Conservation (phyloP, 2,329 filamentous ascomycete genomes). For the Delphinella strobiligena region DNA sequence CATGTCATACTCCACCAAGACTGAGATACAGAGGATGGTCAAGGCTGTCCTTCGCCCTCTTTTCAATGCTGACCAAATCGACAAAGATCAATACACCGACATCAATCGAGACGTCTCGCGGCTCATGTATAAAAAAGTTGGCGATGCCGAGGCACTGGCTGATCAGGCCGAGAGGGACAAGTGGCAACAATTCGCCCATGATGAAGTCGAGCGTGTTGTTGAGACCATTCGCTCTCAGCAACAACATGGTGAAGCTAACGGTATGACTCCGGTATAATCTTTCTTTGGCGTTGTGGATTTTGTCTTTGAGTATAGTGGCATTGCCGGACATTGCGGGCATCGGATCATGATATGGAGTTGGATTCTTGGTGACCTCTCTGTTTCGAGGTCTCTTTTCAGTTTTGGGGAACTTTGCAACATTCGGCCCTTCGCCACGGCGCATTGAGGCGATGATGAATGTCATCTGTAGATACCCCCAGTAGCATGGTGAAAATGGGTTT, state of each 20-base stretch:
- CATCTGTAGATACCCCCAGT: neutral
- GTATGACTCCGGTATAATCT: neutral
- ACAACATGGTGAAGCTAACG: neutral
- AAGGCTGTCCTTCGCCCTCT: conserved; percentile 69
- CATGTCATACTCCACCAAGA: conserved; percentile 73
- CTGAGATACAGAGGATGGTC: conserved; percentile 80
- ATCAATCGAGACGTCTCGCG: conserved; percentile 87
- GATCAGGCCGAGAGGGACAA: conserved; percentile 53
- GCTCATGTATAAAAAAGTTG: conserved; percentile 64
- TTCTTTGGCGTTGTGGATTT: neutral
- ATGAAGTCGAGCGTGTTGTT: conserved; percentile 72
- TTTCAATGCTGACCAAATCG: conserved; percentile 68
- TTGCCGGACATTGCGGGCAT: too few species aligned
- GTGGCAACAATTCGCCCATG: conserved; percentile 65
- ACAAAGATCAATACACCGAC: conserved; percentile 78
- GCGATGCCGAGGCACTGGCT: conserved; percentile 39
- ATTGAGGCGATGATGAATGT: too few species aligned
- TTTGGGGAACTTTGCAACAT: too few species aligned
- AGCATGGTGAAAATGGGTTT: neutral
- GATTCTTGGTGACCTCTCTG: neutral
- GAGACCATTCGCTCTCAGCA: conserved; percentile 1
- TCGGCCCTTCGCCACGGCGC: neutral
- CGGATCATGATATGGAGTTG: neutral
- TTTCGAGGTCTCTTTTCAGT: neutral
- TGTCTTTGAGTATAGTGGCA: neutral